Base-by-base conservation (phyloP, 2,329 filamentous ascomycete species). In the Colletotrichum liaoningense region DNA sequence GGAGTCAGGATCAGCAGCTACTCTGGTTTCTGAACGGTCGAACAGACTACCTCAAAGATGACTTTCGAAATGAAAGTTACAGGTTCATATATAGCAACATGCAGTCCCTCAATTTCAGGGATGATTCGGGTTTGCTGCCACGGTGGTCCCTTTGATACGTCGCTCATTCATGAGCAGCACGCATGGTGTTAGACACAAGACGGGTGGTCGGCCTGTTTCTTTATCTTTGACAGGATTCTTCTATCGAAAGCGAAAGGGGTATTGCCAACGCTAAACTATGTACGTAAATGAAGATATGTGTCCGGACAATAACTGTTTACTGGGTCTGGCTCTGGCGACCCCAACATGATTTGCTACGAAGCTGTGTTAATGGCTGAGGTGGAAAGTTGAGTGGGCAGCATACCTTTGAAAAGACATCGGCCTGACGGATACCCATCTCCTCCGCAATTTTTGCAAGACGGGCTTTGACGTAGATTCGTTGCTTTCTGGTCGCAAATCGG, bases 1-100 rank as follows among this genome's bases (percentile, higher is more conserved):
- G 85, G 84, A 79, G 78, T 26, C 78, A 83, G 3, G 80, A 79
- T 1, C 85, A 86, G 69, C 81, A 89, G 78, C 78, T 94, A 72
- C 81, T 88, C 77, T 84, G 87, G 79, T 88, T 88, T 73, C 82
- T 77, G 33, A 77, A 77, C 9, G 77, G 78, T 33, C 71, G 60
- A n/a, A 83, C 83, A 8, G 77, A 74, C 22, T 60, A 80, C 4
- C 49, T 84, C 62, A 74, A 77, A 11, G 84, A 86, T 67, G 79
- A 86, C 72, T 86, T 86, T 62, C 79, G 84, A 12, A 75, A 76
- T 19, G 76, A 77, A 22, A 76, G 72, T 12, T 79, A 76, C 28
- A 52, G 75, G 9, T 79, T 74, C n/a, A 75, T 79, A 11, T 60
- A 54, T 38, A 63, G 26, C 11, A 78, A 79, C n/a, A 74, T 78